A percentile compares a stretch with the other conserved stretches of the same genome.
phyloP scores from a whole-genome alignment of 768 basidiomycete species.

The Pulveroboletus sp. region DNA sequence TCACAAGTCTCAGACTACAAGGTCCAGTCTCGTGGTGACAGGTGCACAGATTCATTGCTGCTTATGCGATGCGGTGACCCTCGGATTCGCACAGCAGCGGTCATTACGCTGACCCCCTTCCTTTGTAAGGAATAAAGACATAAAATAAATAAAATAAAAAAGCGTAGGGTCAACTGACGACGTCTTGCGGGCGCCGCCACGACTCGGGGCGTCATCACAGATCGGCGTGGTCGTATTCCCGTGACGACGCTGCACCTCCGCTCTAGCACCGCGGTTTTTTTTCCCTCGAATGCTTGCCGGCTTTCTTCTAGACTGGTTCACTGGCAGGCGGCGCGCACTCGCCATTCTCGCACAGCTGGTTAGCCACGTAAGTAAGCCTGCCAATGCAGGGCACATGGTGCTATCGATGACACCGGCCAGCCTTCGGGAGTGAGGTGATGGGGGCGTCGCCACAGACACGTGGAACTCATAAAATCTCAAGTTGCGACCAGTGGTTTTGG shows the following conservation, averaged over 20 bases:
- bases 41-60: neutral
- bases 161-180: neutral
- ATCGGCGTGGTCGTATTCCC: conserved; percentile 5
- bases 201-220: neutral
- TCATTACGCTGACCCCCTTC: conserved; percentile 3
- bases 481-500: neutral
- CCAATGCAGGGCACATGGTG: conserved; percentile 1
- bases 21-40: neutral
- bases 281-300: too few relatives aligned
- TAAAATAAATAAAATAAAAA: neutral
- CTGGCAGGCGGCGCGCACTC: neutral
- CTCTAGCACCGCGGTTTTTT: neutral
- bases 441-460: conserved; percentile 1
- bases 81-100: conserved; percentile 10
- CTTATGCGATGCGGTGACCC: conserved; percentile 2
- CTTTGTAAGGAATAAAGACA: neutral
- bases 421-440: neutral
- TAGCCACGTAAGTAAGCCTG: conserved; percentile 1
- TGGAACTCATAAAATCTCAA: neutral
- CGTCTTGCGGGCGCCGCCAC: conserved; percentile 1
- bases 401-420: neutral
- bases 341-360: neutral
- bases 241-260: neutral
- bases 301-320: neutral
- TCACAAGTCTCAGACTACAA: too few relatives aligned